Conservation (phyloP, 2,329 filamentous ascomycete species). For the Didymella pinodella region DNA sequence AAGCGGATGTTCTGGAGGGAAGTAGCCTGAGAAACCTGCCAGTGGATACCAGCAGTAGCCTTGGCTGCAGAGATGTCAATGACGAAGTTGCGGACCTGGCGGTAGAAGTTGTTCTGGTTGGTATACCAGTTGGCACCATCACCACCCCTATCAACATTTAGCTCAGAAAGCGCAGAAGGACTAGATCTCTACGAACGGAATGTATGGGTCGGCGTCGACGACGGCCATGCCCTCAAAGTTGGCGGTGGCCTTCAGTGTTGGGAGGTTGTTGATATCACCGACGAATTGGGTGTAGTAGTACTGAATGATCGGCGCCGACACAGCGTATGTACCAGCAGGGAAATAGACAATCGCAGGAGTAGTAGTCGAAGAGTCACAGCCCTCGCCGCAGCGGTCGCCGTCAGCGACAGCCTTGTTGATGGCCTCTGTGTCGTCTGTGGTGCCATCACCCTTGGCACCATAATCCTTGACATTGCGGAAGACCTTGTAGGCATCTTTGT, state of each 20-base stretch:
- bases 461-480: constrained; percentile 60
- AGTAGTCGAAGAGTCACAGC: constrained; percentile 85
- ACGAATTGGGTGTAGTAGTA: constrained; percentile 95
- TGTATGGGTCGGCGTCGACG: constrained; percentile 88
- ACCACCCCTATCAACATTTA: constrained; percentile 53
- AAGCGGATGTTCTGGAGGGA: constrained; percentile 70
- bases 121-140: constrained; percentile 59
- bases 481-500: constrained; percentile 66
- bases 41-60: constrained; percentile 65
- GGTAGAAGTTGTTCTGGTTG: constrained; percentile 65
- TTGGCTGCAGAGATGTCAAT: constrained; percentile 57
- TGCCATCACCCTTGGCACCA: constrained; percentile 63
- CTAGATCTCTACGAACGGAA: constrained; percentile 49
- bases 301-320: constrained; percentile 80
- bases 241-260: constrained; percentile 72
- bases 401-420: constrained; percentile 84
- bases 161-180: no score
- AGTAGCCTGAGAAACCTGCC: constrained; percentile 72
- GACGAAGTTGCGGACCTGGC: constrained; percentile 63
- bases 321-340: constrained; percentile 83
- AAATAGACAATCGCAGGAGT: constrained; percentile 91
- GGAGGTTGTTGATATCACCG: constrained; percentile 76
- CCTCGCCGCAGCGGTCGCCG: constrained; percentile 79
- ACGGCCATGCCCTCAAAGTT: constrained; percentile 84
- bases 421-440: constrained; percentile 83